phyloP scores from a whole-genome alignment of 768 basidiomycete genomes.

The Leucosporidium yakuticum region DNA sequence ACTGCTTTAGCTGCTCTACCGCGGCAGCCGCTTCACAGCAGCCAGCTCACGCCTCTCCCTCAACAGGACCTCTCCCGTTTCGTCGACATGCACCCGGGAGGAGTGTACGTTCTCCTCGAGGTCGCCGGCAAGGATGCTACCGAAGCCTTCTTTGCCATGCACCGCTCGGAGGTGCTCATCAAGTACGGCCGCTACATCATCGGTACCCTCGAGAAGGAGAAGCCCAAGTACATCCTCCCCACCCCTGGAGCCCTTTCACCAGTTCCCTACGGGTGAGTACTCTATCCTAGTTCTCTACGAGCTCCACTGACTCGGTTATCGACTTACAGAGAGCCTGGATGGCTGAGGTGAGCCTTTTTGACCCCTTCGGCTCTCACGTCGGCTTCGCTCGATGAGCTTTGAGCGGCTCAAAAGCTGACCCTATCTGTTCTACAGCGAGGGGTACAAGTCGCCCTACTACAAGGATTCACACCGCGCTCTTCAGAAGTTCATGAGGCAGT shows the following conservation, averaged over 20 bases:
- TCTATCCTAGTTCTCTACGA: no score
- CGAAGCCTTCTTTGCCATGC: slow-evolving; percentile 79
- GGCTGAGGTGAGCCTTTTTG: slow-evolving; percentile 53
- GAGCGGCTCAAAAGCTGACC: no score
- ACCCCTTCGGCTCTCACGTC: slow-evolving; percentile 34
- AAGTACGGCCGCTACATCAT: slow-evolving; percentile 35
- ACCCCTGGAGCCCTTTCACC: slow-evolving; percentile 58
- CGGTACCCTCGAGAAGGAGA: slow-evolving; percentile 28
- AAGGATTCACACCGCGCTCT: slow-evolving; percentile 63
- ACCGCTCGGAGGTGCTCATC: slow-evolving; percentile 71
- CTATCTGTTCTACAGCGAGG: slow-evolving; percentile 55
- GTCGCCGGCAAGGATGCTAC: slow-evolving; percentile 59
- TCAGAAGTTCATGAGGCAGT: slow-evolving; percentile 59
- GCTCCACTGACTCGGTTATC: no score
- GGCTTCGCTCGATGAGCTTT: no score
- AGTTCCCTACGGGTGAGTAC: slow-evolving; percentile 63
- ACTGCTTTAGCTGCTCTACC: not conserved
- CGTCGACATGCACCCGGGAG: slow-evolving; percentile 75
- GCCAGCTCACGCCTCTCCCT: slow-evolving; percentile 50
- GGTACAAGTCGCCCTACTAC: slow-evolving; percentile 70
- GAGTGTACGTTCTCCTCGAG: slow-evolving; percentile 54
- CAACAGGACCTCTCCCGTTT: slow-evolving; percentile 62
- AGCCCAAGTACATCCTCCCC: slow-evolving; percentile 40
- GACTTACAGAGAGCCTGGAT: slow-evolving; percentile 59
- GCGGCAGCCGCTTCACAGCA: no score